Evolutionary conservation across 345 rosid species (phyloP), one percentile per base, ranked within the genome.

Genomic region (Noccaea bulbosa): DNA sequence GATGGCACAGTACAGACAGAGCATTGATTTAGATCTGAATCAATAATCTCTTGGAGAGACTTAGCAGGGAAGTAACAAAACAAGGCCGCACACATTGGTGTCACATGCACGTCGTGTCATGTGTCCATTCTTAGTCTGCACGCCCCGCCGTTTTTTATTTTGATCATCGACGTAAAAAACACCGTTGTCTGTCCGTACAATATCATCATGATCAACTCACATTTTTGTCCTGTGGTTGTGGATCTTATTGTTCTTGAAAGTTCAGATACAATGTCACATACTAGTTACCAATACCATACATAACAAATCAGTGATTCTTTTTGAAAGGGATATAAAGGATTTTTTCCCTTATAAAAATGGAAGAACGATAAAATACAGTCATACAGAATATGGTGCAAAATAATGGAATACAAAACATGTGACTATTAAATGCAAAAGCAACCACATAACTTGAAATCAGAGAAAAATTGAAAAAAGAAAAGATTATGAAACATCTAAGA

Each of bases 401-500:
- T 74, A 50, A 74, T 61, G 56, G 52, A 54, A 17, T 33, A 43
- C 68, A 67, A 35, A 74, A 74, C 78, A 74, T 67, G 73, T 74
- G 78, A 74, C 68, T 33, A 74, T 41, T 67, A 67, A 74, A 74
- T 74, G 78, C 63, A 67, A 67, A 74, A 59, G 49, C 78, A 60
- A 63, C 53, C 51, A 67, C 49, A 33, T 50, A 33, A 51, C 63
- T 51, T 38, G 47, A 14, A 66, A 44, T 59, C 15, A 66, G 5
- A 38, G 15, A 17, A 20, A 7, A 8, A 37, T 7, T 6, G 0
- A 1, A 22, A 7, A 8, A 55, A 52, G 4, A 0, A 65, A 40
- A 16, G n/a, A 30, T 46, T 5, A 67, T 41, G 62, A 59, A 66
- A 41, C 48, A 60, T 58, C 72, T 35, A 58, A 34, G 67, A 50